A percentile compares a stretch with the other conserved stretches of the same genome.
Conservation (phyloP, 306 rosid species). For the Prunus kanzakura region DNA sequence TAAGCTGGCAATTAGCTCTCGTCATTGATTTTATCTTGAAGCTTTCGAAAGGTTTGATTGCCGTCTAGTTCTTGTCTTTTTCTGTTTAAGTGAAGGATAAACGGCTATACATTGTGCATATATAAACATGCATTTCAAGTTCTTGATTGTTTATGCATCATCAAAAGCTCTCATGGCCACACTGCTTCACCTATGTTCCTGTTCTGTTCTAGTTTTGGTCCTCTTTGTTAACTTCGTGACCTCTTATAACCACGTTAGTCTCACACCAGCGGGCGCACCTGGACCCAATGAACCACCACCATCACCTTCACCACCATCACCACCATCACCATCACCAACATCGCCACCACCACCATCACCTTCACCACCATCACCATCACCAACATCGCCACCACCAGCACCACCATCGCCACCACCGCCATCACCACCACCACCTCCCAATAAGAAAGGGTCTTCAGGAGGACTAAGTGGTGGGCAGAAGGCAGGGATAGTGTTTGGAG, state of each 20-base stretch:
- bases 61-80: background rate
- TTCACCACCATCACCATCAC: fast-evolving
- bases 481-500: slow-evolving; percentile 41
- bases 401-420: background rate
- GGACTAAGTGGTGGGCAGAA: slow-evolving; percentile 43
- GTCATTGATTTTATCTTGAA: background rate
- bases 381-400: background rate
- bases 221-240: background rate
- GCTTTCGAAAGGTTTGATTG: background rate
- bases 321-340: background rate
- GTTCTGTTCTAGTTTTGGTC: background rate
- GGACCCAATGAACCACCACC: background rate
- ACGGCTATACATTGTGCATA: background rate
- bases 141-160: background rate
- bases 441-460: slow-evolving; percentile 1
- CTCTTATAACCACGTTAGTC: background rate
- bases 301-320: background rate
- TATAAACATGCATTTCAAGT: background rate
- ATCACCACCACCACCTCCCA: background rate
- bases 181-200: background rate
- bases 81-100: background rate
- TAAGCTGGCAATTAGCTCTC: background rate
- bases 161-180: slow-evolving; percentile 10
- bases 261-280: background rate
- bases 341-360: background rate